A percentile compares a stretch with the other conserved stretches of the same genome.
phyloP scores from a whole-genome alignment of 148 eudicot species.

The Talinum fruticosum region DNA sequence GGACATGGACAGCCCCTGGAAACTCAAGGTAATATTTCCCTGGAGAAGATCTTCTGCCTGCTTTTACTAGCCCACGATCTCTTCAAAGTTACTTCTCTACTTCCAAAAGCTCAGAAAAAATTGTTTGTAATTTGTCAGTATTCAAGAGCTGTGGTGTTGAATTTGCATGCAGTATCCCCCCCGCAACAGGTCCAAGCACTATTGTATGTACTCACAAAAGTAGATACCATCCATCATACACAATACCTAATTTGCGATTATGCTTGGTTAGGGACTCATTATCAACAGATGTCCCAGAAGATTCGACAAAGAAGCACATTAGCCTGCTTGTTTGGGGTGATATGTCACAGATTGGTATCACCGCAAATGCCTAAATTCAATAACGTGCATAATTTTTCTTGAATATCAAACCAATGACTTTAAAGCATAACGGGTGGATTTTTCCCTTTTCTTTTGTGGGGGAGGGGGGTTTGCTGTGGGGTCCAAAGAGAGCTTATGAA shows the following conservation, averaged over 20 bases:
- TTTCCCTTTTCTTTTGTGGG: background rate
- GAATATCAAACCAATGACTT: slow-evolving; percentile 28
- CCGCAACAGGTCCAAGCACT: background rate
- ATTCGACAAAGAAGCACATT: background rate
- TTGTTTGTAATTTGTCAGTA: too few species aligned
- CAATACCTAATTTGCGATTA: background rate
- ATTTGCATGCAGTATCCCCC: too few species aligned
- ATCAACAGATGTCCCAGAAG: background rate
- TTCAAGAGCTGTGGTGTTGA: background rate
- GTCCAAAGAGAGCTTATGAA: background rate
- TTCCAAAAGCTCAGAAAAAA: too few species aligned
- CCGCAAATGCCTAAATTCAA: slow-evolving; percentile 13
- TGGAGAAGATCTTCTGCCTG: background rate
- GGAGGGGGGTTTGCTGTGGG: slow-evolving; percentile 12
- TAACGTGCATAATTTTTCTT: slow-evolving; percentile 24
- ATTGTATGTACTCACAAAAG: slow-evolving; percentile 6
- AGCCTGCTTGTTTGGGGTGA: slow-evolving; percentile 7
- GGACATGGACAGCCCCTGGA: background rate
- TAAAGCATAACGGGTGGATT: slow-evolving; percentile 22
- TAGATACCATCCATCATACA: background rate
- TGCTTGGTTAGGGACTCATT: background rate
- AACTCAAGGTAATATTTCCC: slow-evolving; percentile 12
- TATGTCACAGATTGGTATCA: slow-evolving; percentile 11
- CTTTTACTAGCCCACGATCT: background rate
- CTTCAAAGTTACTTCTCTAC: too few species aligned